Percentiles rank a stretch among this genome's conserved stretches.
These are phyloP conservation scores for Bryopsis sp. DNA, from an alignment of 139 green algal species.

Conservation along the genomic window DNA sequence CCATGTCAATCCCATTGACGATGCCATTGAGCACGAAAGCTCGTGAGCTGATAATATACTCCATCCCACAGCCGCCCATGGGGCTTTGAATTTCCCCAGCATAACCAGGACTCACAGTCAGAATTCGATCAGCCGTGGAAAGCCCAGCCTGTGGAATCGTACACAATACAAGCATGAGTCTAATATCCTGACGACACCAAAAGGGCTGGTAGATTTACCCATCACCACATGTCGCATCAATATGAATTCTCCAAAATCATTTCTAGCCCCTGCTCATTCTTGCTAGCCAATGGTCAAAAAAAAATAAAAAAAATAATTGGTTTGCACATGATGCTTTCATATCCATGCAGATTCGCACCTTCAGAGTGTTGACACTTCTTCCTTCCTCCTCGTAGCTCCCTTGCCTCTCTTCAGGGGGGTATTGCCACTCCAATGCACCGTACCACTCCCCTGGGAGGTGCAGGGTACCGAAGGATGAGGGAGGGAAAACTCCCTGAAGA, in stretches of 20 bases:
- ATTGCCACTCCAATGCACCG: slow-evolving; percentile 73
- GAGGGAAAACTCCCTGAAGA: slow-evolving; percentile 62
- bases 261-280: too few species aligned
- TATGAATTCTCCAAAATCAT: too few species aligned
- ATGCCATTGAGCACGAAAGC: slow-evolving; percentile 64
- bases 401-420: slow-evolving; percentile 62
- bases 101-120: slow-evolving; percentile 76
- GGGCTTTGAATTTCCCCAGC: slow-evolving; percentile 64
- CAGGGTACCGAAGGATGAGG: slow-evolving; percentile 45
- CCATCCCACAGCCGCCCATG: slow-evolving; percentile 57
- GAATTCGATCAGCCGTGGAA: slow-evolving; percentile 57
- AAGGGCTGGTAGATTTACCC: too few species aligned
- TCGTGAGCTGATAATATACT: slow-evolving; percentile 33
- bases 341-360: too few species aligned
- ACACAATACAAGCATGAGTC: too few species aligned
- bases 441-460: slow-evolving; percentile 77
- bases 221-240: too few species aligned
- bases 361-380: slow-evolving; percentile 68
- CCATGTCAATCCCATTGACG: slow-evolving; percentile 72
- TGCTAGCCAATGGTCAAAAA: too few species aligned
- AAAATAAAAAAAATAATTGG: too few species aligned
- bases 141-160: slow-evolving; percentile 60
- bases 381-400: slow-evolving; percentile 77
- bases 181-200: slow-evolving; percentile 7
- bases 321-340: too few species aligned